These are phyloP conservation scores for Simmondsia chinensis DNA, from an alignment of 148 eudicot genomes.

Conservation along the genomic window DNA sequence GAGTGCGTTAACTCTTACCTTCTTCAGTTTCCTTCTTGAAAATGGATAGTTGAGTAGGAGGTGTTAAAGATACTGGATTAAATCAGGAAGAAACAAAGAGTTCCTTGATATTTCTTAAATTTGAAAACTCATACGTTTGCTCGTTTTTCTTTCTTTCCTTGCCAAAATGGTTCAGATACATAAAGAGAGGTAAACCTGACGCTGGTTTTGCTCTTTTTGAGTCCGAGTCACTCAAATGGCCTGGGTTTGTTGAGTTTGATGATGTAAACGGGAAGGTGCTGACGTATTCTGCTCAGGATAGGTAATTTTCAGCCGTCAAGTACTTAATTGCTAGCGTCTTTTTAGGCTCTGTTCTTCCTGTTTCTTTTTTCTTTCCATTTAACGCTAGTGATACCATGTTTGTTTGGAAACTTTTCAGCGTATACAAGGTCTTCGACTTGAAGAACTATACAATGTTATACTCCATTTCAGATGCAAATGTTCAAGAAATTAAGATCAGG, in stretches of 20 bases:
- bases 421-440: slow-evolving; percentile 87
- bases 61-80: no score
- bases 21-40: neutral
- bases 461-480: slow-evolving; percentile 89
- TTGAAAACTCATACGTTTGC: no score
- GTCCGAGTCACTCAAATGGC: slow-evolving; percentile 96
- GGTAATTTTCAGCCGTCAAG: slow-evolving; percentile 23
- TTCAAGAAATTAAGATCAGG: slow-evolving; percentile 97
- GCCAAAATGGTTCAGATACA: slow-evolving; percentile 42
- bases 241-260: slow-evolving; percentile 98
- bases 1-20: slow-evolving; percentile 41
- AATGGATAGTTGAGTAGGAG: no score
- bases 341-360: neutral
- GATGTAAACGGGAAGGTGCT: slow-evolving; percentile 93
- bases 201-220: slow-evolving; percentile 95
- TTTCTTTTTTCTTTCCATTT: neutral
- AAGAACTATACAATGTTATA: slow-evolving; percentile 91
- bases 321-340: neutral
- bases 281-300: slow-evolving; percentile 82
- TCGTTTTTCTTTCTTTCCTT: slow-evolving; percentile 1
- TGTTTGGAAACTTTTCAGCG: slow-evolving; percentile 24
- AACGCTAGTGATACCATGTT: neutral
- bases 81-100: no score
- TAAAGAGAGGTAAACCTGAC: slow-evolving; percentile 88
- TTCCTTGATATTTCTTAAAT: no score